These are phyloP conservation scores for Colletotrichum tropicicola DNA, from an alignment of 2,329 filamentous ascomycete species.

Conservation along the genomic window DNA sequence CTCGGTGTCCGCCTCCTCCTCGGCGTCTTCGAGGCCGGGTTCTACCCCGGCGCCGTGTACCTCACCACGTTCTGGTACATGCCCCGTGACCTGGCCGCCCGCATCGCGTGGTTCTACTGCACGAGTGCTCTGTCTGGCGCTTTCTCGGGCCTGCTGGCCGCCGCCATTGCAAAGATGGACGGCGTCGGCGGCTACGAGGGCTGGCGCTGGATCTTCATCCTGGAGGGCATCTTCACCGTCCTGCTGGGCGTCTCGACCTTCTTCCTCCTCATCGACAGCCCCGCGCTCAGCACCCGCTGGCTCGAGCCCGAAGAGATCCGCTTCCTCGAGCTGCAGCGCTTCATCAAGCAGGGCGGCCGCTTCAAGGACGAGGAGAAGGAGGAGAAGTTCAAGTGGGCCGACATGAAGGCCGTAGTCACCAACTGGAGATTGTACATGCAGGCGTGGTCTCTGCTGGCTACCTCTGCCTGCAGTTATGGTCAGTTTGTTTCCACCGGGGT, in stretches of 20 bases:
- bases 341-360: constrained; percentile 42
- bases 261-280: constrained; percentile 53
- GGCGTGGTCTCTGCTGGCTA: constrained; percentile 39
- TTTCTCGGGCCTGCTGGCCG: constrained; percentile 70
- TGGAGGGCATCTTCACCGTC: constrained; percentile 40
- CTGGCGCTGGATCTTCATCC: constrained; percentile 63
- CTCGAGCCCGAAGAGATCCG: constrained; percentile 45
- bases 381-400: constrained; percentile 34
- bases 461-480: constrained; percentile 33
- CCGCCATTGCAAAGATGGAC: constrained; percentile 66
- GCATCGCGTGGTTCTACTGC: constrained; percentile 40
- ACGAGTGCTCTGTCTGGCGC: constrained; percentile 54
- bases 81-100: constrained; percentile 36
- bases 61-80: constrained; percentile 41
- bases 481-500: neutral
- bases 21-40: constrained; percentile 41
- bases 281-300: constrained; percentile 43
- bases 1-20: constrained; percentile 40
- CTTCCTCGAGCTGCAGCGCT: constrained; percentile 38
- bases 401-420: constrained; percentile 37
- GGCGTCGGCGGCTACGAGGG: constrained; percentile 57
- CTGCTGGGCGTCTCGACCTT: constrained; percentile 53
- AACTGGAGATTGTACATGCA: constrained; percentile 42
- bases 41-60: constrained; percentile 40
- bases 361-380: constrained; percentile 31